Conservation (phyloP, 225 moss, liverwort and hornwort genomes). For the Pleurozium schreberi region DNA sequence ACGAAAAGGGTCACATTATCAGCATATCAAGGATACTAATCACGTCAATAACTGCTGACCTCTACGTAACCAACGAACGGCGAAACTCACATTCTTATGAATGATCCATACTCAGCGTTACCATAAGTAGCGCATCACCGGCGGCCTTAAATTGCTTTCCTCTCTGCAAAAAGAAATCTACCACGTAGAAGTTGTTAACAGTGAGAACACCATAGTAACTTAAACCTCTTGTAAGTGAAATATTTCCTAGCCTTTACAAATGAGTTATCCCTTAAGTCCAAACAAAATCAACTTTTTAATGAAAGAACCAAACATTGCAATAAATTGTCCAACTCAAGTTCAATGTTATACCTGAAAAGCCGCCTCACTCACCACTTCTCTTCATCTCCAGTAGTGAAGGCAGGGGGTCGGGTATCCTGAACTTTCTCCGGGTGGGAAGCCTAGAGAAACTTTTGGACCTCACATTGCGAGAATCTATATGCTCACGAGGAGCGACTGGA, state of each 20-base stretch:
- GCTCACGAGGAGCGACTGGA: not conserved
- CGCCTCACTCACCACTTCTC: not conserved
- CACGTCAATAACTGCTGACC: not conserved
- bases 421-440: slow-evolving; percentile 9
- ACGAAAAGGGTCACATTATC: not conserved
- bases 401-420: slow-evolving; percentile 17
- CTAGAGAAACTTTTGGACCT: slow-evolving; percentile 9
- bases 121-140: not conserved
- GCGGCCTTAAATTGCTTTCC: not conserved
- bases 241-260: not conserved
- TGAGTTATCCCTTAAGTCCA: not conserved
- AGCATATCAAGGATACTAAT: not conserved
- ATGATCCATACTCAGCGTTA: not conserved
- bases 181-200: not conserved
- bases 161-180: not conserved
- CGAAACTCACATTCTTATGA: not conserved
- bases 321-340: not conserved
- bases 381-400: slow-evolving; percentile 13
- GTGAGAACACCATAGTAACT: not conserved
- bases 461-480: not conserved
- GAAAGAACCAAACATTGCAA: not conserved
- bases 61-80: not conserved
- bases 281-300: not conserved
- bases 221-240: not conserved
- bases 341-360: not conserved